phyloP scores from a whole-genome alignment of 139 green algal species.

The Chlorella sp. region DNA sequence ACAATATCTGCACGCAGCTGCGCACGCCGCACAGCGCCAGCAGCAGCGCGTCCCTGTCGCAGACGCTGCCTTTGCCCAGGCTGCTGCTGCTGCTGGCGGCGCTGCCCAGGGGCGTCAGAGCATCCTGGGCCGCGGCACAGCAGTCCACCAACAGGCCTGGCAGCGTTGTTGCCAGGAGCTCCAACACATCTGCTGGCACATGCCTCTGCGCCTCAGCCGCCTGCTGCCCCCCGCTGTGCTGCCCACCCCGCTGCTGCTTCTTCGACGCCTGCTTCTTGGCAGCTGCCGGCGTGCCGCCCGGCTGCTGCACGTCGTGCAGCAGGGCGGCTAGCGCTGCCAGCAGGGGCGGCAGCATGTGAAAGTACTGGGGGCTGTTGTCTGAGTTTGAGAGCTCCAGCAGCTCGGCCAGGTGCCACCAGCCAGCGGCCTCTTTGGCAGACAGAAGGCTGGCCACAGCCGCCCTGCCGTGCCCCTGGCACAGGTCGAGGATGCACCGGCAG shows the following conservation, averaged over 20 bases:
- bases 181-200: too few relatives aligned
- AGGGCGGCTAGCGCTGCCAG: neutral
- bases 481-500: neutral
- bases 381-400: neutral
- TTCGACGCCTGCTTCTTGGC: neutral
- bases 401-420: neutral
- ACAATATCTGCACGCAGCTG: neutral
- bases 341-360: neutral
- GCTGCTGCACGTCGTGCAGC: neutral
- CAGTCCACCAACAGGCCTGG: neutral
- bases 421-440: neutral
- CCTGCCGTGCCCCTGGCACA: neutral
- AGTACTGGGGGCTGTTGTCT: neutral
- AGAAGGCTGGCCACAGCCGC: neutral
- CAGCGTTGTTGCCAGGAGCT: neutral
- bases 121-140: neutral
- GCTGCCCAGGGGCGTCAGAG: neutral
- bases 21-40: neutral
- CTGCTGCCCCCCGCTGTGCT: neutral
- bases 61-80: neutral
- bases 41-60: neutral
- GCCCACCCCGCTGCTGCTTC: neutral
- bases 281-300: neutral
- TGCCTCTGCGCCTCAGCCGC: too few relatives aligned
- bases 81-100: neutral